Percentiles rank a stretch among this genome's conserved stretches.
phyloP scores from a whole-genome alignment of 2,329 filamentous ascomycete species.

The Alternaria novae-zelandiae region DNA sequence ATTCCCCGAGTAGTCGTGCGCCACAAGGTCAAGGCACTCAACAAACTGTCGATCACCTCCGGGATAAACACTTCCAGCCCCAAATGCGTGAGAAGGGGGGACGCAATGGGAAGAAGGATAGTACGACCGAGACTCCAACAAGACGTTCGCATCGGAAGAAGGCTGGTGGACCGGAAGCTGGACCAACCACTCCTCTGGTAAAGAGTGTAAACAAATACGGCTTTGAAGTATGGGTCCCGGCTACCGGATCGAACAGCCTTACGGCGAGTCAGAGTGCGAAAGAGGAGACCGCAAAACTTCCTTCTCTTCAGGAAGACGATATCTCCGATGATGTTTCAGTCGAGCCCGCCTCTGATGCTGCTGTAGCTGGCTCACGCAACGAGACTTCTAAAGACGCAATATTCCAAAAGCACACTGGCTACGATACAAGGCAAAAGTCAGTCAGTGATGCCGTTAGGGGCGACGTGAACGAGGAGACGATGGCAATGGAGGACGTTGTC shows the following conservation, averaged over 20 bases:
- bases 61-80: not conserved
- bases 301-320: not conserved
- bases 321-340: not conserved
- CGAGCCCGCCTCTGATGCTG: too few species aligned
- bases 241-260: not conserved
- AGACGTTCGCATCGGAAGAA: not conserved
- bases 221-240: not conserved
- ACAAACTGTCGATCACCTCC: not conserved
- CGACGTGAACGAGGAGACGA: rapidly evolving
- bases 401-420: not conserved
- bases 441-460: not conserved
- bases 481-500: not conserved
- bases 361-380: too few species aligned
- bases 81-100: not conserved
- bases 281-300: not conserved
- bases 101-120: not conserved
- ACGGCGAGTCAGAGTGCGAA: not conserved
- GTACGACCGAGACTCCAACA: not conserved
- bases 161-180: not conserved
- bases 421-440: rapidly evolving
- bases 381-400: not conserved
- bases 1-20: not conserved
- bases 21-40: not conserved
- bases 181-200: not conserved
- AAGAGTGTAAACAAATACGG: not conserved